Evolutionary conservation across 805 yeast genomes (phyloP).

Genomic region (Metschnikowia aberdeeniae): DNA sequence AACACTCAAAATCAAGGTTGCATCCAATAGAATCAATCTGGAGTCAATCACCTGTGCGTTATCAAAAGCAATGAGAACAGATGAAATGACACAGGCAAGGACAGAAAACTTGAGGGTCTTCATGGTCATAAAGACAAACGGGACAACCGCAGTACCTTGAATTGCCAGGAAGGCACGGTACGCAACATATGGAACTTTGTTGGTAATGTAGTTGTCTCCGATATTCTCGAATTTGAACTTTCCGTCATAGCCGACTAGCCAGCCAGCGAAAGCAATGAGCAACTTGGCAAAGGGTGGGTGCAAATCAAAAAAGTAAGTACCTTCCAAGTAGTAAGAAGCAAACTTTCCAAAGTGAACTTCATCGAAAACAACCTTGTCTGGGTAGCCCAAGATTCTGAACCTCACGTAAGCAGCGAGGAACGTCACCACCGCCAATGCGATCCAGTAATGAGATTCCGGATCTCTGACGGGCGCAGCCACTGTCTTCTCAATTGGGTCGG

Average conservation of each 20-base stretch:
- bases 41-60: constrained; percentile 90
- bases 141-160: constrained; percentile 79
- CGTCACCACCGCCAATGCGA: constrained; percentile 38
- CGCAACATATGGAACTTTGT: constrained; percentile 83
- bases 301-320: constrained; percentile 91
- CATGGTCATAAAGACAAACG: constrained; percentile 78
- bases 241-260: constrained; percentile 88
- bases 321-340: constrained; percentile 79
- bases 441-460: constrained; percentile 27
- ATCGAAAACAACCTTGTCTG: constrained; percentile 77
- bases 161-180: constrained; percentile 75
- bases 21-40: constrained; percentile 85
- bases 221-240: constrained; percentile 84
- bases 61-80: constrained; percentile 75
- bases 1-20: constrained; percentile 79
- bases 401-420: constrained; percentile 47
- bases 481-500: constrained; percentile 1
- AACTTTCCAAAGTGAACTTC: constrained; percentile 87
- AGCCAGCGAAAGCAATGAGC: constrained; percentile 86
- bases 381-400: constrained; percentile 58
- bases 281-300: constrained; percentile 98
- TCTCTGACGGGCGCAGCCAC: constrained; percentile 16
- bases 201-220: constrained; percentile 74
- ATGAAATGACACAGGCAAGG: constrained; percentile 72
- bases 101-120: constrained; percentile 80